These are phyloP conservation scores for Russula virescens DNA, from an alignment of 768 basidiomycete species.

Conservation along the genomic window DNA sequence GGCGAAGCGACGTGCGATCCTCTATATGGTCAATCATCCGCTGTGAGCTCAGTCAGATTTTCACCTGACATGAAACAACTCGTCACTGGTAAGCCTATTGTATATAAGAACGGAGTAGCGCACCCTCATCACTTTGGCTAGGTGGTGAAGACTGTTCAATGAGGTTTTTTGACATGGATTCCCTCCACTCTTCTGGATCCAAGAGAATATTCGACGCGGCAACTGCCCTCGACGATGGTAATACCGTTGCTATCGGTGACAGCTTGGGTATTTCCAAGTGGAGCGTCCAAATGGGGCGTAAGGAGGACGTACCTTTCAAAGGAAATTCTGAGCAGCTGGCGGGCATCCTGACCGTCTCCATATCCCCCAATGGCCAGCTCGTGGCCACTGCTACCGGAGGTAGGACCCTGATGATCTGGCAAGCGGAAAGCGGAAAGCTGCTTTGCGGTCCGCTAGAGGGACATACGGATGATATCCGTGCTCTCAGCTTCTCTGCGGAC, in stretches of 20 bases:
- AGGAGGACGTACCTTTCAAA: no score
- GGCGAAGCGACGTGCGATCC: slow-evolving; percentile 11
- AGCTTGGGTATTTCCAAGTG: no score
- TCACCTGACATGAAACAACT: slow-evolving; percentile 22
- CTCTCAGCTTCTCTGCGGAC: slow-evolving; percentile 21
- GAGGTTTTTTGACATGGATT: slow-evolving; percentile 17
- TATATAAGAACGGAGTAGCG: not conserved
- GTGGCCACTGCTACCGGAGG: no score
- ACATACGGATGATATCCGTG: slow-evolving; percentile 11
- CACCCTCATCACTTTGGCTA: not conserved
- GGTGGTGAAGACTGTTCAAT: slow-evolving; percentile 10
- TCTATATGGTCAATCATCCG: slow-evolving; percentile 9
- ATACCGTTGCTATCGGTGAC: no score
- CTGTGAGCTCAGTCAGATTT: slow-evolving; percentile 14
- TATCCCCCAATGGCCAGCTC: no score
- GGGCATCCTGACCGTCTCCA: no score
- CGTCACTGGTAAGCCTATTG: slow-evolving; percentile 2
- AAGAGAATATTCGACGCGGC: no score
- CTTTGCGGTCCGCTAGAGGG: slow-evolving; percentile 20
- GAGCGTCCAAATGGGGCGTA: no score
- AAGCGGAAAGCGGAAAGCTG: slow-evolving; percentile 13
- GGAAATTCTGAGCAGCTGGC: slow-evolving; percentile 1
- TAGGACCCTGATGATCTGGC: no score
- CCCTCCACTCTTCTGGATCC: no score
- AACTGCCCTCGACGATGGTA: no score